Base-by-base conservation (phyloP, 208 protist genomes). In the Crithidia thermophila region DNA sequence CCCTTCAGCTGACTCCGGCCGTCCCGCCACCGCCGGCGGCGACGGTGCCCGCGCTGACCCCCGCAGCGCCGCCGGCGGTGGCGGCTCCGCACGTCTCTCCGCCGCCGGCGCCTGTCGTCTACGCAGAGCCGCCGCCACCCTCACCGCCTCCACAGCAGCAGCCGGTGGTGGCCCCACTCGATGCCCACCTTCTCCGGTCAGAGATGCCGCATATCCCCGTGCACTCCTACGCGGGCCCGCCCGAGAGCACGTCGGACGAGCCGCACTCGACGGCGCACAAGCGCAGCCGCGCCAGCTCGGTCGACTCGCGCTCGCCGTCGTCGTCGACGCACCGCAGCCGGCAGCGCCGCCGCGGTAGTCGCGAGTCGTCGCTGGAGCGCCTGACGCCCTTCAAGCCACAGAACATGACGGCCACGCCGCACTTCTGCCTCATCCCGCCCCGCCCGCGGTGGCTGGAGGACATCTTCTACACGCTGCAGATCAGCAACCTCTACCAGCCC, bases 381-480 rank as follows among this genome's bases (percentile, higher is more conserved):
- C 47, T 20, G 8, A 6, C 27, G 25, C 16, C 47, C 47, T 30
- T 23, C 23, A 18, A 57, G 8, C 9, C 13, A 33, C 11, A 27
- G n/a, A 18, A 5, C 5, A 31, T 56, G 11, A 20, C 10, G 16
- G 21, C 11, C 5, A 10, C 7, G 8, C 46, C 37, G 9, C 61
- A 58, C 25, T 57, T 50, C 28, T 67, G 61, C 39, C 61, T 67
- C 37, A 49, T 67, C n/a, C 33, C 36, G 16, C 61, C 23, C 6
- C 53, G 43, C 20, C 52, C 0, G 42, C 51, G 53, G 5, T 62
- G 43, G 52, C 43, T 70, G 9, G 42, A 61, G 21, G 33, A 52
- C 53, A 5, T 53, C 36, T 56, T 55, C 64, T 25, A 37, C 43
- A 31, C 51, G 5, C 53, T 70, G 40, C 53, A 53, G 25, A 49